Evolutionary conservation across 2,329 filamentous ascomycete genomes (phyloP), one percentile per base, ranked within the genome.

Genomic region (Westerdykella ornata): DNA sequence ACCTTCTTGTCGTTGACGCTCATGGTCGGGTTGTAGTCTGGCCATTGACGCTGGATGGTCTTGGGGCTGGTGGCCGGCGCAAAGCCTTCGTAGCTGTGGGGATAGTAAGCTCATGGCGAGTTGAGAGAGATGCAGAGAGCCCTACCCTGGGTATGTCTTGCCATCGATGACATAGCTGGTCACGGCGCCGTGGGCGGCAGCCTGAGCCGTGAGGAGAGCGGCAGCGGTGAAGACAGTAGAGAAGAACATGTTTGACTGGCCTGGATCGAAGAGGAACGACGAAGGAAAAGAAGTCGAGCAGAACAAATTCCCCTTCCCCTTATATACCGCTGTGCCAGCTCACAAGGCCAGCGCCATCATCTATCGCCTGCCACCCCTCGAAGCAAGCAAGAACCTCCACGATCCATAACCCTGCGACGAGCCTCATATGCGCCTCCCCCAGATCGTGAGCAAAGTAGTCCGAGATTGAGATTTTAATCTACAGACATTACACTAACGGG

Each of bases 41-140:
- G 68, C 76, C 75, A 78, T 65, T 78, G 73, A 33, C 74, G 63
- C 59, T 79, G 72, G 55, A 78, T 78, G n/a, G 73, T 72, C 46
- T 71, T 66, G 13, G 72, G 72, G 26, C 66, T 67, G 20, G 66
- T 66, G 22, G 65, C 54, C 5, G 75, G 74, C 1, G 71, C 69
- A 63, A 74, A 77, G 44, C 74, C 73, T 42, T 71, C 63, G 58
- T 77, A 77, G 44, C 69, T 73, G 64, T 60, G 14, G 54, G 60
- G 43, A 71, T 59, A 48, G 63, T 58, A 28, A 62, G 56, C 14
- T 9, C 18, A 53, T 62, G 50, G 9, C 53, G 53, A 28, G 53
- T 51, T 20, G 63, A 48, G 22, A 66, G 9, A n/a, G 48, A 35
- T 50, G 54, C 32, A 56, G 50, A 18, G 16, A 17, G 14, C 20